Evolutionary conservation across 2,329 filamentous ascomycete species (phyloP), one percentile per base, ranked within the genome.

Genomic region (Venturiaceae sp.): DNA sequence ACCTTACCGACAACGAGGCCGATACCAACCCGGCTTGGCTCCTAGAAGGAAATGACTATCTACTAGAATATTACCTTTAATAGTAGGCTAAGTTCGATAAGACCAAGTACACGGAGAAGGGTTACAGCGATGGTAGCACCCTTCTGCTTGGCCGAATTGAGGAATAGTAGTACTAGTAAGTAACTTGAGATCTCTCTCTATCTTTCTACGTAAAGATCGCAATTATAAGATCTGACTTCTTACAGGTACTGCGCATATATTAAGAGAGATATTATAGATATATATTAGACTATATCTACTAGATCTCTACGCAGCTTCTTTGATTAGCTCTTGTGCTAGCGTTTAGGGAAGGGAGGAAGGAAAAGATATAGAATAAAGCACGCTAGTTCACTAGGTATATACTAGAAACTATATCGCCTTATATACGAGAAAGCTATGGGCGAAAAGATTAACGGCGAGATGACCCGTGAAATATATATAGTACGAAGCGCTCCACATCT

Each of bases 161-260:
- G 62, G 60, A 61, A 53, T 37, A 63, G 59, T 66, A 34, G 61
- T 60, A 63, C 56, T n/a, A 62, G 64, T 66, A 64, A 16, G 53
- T 62, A 44, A 47, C 53, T 57, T 53, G 33, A 32, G 21, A 5
- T 60, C 53, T n/a, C n/a, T n/a, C n/a, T n/a, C n/a, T n/a, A n/a
- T n/a, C n/a, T n/a, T 11, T 11, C 11, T 11, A 39, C 36, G 36
- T n/a, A n/a, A 39, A 39, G 36, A n/a, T 39, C 11, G 36, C 23
- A 58, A 11, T 9, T 21, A 19, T 58, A 28, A 8, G 32, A 55
- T 46, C 57, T 57, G 30, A 59, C n/a, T 41, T 44, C 23, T 28
- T 21, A 37, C 46, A 60, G 59, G 46, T 60, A 37, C 36, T 59
- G 57, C 41, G 52, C 21, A 39, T 61, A 56, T 33, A 37, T 60